A percentile compares a stretch with the other conserved stretches of the same genome.
phyloP scores from a whole-genome alignment of 805 yeast genomes.

The Kodamaea fukazawae region DNA sequence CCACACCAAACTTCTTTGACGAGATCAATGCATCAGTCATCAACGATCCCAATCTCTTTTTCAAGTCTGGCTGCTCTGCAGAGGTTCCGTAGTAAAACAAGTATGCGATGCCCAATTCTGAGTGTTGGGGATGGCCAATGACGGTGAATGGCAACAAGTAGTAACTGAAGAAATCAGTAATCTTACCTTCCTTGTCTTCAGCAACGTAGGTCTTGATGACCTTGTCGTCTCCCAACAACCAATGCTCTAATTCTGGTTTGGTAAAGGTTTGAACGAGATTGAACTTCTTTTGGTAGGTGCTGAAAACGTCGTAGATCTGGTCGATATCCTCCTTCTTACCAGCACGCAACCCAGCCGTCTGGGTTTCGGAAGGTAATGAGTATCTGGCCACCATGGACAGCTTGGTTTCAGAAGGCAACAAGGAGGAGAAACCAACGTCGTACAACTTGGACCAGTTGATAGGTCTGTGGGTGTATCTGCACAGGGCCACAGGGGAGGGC shows the following conservation, averaged over 20 bases:
- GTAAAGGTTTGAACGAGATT: slow-evolving; percentile 69
- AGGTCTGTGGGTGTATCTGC: slow-evolving; percentile 92
- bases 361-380: slow-evolving; percentile 52
- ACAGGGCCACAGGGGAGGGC: slow-evolving; percentile 88
- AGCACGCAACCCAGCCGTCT: slow-evolving; percentile 53
- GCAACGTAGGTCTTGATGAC: slow-evolving; percentile 81
- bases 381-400: slow-evolving; percentile 63
- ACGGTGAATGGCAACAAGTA: slow-evolving; percentile 87
- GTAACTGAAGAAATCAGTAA: slow-evolving; percentile 88
- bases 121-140: slow-evolving; percentile 58
- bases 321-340: slow-evolving; percentile 62
- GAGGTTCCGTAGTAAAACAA: slow-evolving; percentile 86
- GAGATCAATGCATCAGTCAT: slow-evolving; percentile 74
- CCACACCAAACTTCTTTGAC: slow-evolving; percentile 66
- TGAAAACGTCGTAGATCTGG: slow-evolving; percentile 57
- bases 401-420: slow-evolving; percentile 69
- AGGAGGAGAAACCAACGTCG: slow-evolving; percentile 84
- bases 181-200: slow-evolving; percentile 54
- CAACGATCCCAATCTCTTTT: slow-evolving; percentile 57
- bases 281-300: slow-evolving; percentile 62
- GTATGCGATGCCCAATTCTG: slow-evolving; percentile 80
- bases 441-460: slow-evolving; percentile 85
- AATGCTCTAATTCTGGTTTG: slow-evolving; percentile 72
- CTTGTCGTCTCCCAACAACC: slow-evolving; percentile 67
- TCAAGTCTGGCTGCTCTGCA: slow-evolving; percentile 45